Evolutionary conservation across 1,284 basidiomycete genomes (phyloP).

Genomic region (Calocybe gambosa): DNA sequence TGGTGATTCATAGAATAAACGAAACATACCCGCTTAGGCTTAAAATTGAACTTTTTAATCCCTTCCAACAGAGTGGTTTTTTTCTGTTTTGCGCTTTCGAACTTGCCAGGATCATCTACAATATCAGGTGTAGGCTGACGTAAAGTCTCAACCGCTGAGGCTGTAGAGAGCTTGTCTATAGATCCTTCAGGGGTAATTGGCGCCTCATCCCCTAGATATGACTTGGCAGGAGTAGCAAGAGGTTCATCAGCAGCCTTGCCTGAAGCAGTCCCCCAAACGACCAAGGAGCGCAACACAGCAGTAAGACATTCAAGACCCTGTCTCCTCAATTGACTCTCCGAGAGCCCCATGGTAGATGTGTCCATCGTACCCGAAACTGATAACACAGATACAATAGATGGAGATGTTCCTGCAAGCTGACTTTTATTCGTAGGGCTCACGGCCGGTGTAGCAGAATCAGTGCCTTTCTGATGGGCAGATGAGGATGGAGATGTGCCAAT

Average conservation of each 20-base stretch:
- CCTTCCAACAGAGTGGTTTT: conserved; percentile 96
- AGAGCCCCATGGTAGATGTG: conserved; percentile 58
- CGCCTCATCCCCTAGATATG: conserved; percentile 45
- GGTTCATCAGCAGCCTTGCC: conserved; percentile 45
- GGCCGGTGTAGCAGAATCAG: conserved; percentile 57
- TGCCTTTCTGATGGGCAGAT: conserved; percentile 41
- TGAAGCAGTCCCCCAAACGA: conserved; percentile 77
- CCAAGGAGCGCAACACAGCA: conserved; percentile 80
- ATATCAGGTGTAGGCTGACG: conserved; percentile 72
- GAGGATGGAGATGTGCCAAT: conserved; percentile 71
- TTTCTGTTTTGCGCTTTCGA: conserved; percentile 95
- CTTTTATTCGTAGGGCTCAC: conserved; percentile 48
- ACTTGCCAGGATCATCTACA: conserved; percentile 84
- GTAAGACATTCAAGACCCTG: conserved; percentile 90
- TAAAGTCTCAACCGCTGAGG: conserved; percentile 44
- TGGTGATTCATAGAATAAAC: neutral
- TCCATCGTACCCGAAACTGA: conserved; percentile 64
- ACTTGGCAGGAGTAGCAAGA: conserved; percentile 34
- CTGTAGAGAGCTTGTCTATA: conserved; percentile 41
- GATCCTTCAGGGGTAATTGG: conserved; percentile 49
- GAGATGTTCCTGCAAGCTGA: conserved; percentile 43
- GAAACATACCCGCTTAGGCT: conserved; percentile 77
- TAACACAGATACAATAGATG: conserved; percentile 65
- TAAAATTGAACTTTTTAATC: conserved; percentile 97
- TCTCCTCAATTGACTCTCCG: conserved; percentile 79